phyloP scores from a whole-genome alignment of 2,329 filamentous ascomycete genomes.

The Talaromyces sp. region DNA sequence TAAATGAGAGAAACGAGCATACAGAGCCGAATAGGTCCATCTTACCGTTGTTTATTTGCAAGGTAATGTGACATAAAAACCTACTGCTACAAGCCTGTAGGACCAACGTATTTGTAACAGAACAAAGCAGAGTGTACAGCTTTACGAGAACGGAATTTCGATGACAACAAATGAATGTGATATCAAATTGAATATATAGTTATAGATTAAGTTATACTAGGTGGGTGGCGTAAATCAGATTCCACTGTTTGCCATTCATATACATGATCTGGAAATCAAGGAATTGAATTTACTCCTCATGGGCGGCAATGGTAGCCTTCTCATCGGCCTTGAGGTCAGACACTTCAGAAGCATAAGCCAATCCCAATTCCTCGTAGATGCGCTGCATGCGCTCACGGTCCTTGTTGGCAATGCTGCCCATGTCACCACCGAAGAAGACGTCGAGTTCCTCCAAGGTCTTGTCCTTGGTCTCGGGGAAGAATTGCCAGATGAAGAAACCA shows the following conservation, averaged over 20 bases:
- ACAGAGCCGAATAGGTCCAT: neutral
- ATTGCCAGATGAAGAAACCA: constrained; percentile 21
- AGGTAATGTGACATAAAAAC: neutral
- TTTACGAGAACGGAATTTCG: neutral
- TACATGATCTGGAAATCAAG: neutral
- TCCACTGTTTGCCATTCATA: neutral
- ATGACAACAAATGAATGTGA: constrained; percentile 2
- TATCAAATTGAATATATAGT: constrained; percentile 4
- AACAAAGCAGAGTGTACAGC: neutral
- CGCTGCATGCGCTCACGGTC: constrained; percentile 18
- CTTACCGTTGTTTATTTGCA: neutral
- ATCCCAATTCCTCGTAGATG: constrained; percentile 17
- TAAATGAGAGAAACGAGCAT: neutral
- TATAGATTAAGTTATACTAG: constrained; percentile 4
- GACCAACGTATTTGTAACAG: neutral
- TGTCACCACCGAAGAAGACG: constrained; percentile 18
- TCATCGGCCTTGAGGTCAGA: constrained; percentile 13
- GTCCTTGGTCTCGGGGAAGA: constrained; percentile 24
- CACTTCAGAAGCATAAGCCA: constrained; percentile 13
- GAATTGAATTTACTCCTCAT: constrained; percentile 14
- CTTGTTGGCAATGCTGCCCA: constrained; percentile 15
- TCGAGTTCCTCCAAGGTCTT: constrained; percentile 19
- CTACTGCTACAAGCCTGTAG: neutral
- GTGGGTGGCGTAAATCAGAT: neutral
- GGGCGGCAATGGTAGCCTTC: neutral